phyloP scores from a whole-genome alignment of 2,329 filamentous ascomycete genomes.

The Spiromastix sp. region DNA sequence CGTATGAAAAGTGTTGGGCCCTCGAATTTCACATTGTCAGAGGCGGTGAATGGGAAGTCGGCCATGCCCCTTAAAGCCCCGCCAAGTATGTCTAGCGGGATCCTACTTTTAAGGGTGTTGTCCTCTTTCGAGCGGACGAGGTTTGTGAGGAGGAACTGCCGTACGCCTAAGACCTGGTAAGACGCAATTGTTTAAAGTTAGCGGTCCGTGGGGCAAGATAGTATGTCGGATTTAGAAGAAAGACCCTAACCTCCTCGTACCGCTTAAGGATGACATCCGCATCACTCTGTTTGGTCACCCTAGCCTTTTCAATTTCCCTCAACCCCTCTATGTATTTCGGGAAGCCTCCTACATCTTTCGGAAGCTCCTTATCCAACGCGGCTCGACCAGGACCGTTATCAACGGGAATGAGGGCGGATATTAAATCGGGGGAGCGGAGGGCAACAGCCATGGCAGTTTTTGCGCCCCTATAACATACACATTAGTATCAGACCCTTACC shows the following conservation, averaged over 20 bases:
- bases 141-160: slow-evolving; percentile 88
- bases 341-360: too few species aligned
- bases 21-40: slow-evolving; percentile 55
- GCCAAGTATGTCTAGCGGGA: slow-evolving; percentile 64
- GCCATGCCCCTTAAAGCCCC: slow-evolving; percentile 63
- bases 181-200: too few species aligned
- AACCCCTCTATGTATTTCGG: slow-evolving; percentile 52
- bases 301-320: slow-evolving; percentile 63
- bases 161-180: slow-evolving; percentile 55
- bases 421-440: slow-evolving; percentile 52
- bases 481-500: neutral
- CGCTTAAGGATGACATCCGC: slow-evolving; percentile 68
- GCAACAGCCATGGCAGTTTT: slow-evolving; percentile 81
- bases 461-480: slow-evolving; percentile 51
- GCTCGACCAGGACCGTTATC: slow-evolving; percentile 82
- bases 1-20: slow-evolving; percentile 65
- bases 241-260: slow-evolving; percentile 53
- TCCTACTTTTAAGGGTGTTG: slow-evolving; percentile 59
- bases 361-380: slow-evolving; percentile 59
- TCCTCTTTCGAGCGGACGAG: slow-evolving; percentile 48
- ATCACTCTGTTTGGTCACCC: slow-evolving; percentile 59
- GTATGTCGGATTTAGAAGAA: neutral
- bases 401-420: slow-evolving; percentile 63
- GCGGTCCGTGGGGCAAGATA: neutral
- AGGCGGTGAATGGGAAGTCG: slow-evolving; percentile 77